Percentiles rank a stretch among this genome's conserved stretches.
Evolutionary conservation across 495 filamentous ascomycete species (phyloP).

Genomic region (Aspergillus leporis): DNA sequence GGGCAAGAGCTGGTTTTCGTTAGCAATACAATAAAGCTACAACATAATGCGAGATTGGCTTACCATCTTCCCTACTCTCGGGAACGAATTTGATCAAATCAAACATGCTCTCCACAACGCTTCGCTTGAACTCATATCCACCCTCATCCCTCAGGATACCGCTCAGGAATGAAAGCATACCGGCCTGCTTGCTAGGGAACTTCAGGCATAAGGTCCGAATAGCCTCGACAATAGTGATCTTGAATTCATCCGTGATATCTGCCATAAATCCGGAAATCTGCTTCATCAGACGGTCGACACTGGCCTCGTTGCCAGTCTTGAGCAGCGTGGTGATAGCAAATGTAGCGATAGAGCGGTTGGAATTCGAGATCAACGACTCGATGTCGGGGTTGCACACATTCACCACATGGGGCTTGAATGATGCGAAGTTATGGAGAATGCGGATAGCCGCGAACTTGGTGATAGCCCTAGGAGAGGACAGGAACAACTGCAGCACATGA

Average conservation of each 20-base stretch:
- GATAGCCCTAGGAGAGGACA: slow-evolving; percentile 93
- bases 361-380: slow-evolving; percentile 91
- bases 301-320: slow-evolving; percentile 96
- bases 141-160: slow-evolving; percentile 94
- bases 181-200: slow-evolving; percentile 96
- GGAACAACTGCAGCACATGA: slow-evolving; percentile 92
- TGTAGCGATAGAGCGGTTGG: slow-evolving; percentile 95
- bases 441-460: slow-evolving; percentile 98
- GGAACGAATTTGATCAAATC: slow-evolving; percentile 99
- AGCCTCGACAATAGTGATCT: slow-evolving; percentile 98
- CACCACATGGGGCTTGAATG: slow-evolving; percentile 91
- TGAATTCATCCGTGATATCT: slow-evolving; percentile 98
- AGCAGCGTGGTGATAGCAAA: slow-evolving; percentile 97
- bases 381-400: slow-evolving; percentile 96
- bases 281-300: slow-evolving; percentile 97
- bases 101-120: slow-evolving; percentile 98
- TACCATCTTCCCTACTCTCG: slow-evolving; percentile 91
- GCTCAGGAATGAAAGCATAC: slow-evolving; percentile 95
- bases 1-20: slow-evolving; percentile 67
- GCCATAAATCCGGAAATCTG: slow-evolving; percentile 97
- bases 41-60: slow-evolving; percentile 13
- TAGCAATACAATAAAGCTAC: slow-evolving; percentile 4
- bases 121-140: slow-evolving; percentile 97
- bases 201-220: slow-evolving; percentile 96
- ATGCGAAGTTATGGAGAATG: slow-evolving; percentile 93